Conservation (phyloP, 345 rosid species). For the Brassica cretica region DNA sequence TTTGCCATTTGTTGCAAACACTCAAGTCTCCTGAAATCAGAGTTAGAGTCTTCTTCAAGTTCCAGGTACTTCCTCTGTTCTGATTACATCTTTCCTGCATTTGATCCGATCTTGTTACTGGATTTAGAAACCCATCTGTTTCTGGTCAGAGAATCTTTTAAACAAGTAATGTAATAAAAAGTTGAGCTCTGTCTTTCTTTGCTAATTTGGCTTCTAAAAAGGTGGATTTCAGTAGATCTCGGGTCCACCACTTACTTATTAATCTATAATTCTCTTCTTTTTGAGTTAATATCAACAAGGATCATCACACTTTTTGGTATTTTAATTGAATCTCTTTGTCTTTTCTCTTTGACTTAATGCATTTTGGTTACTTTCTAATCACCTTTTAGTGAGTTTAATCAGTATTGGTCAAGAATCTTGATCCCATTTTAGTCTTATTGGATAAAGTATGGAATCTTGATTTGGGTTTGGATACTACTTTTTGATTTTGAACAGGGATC, state of each 20-base stretch:
- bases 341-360: constrained; percentile 2
- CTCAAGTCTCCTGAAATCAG: constrained; percentile 26
- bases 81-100: background rate
- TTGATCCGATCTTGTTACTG: constrained; percentile 19
- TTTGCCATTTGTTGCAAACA: constrained; percentile 36
- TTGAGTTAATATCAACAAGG: background rate
- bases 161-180: constrained; percentile 5
- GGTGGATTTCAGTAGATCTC: constrained; percentile 22
- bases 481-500: constrained; percentile 36
- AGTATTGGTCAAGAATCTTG: constrained; percentile 25
- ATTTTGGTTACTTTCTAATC: background rate
- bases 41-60: constrained; percentile 28
- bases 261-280: constrained; percentile 15
- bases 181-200: constrained; percentile 25
- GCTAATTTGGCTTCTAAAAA: constrained; percentile 8
- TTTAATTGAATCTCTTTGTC: constrained; percentile 33
- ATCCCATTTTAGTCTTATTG: background rate
- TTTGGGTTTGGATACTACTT: constrained; percentile 19
- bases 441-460: background rate
- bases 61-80: constrained; percentile 18
- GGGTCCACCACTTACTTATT: constrained; percentile 34
- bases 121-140: constrained; percentile 23
- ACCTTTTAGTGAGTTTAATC: background rate
- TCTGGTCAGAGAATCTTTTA: constrained; percentile 26
- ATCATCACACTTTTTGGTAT: constrained; percentile 32